Base-by-base conservation (phyloP, 805 yeast genomes). In the Allodekkera sacchari region DNA sequence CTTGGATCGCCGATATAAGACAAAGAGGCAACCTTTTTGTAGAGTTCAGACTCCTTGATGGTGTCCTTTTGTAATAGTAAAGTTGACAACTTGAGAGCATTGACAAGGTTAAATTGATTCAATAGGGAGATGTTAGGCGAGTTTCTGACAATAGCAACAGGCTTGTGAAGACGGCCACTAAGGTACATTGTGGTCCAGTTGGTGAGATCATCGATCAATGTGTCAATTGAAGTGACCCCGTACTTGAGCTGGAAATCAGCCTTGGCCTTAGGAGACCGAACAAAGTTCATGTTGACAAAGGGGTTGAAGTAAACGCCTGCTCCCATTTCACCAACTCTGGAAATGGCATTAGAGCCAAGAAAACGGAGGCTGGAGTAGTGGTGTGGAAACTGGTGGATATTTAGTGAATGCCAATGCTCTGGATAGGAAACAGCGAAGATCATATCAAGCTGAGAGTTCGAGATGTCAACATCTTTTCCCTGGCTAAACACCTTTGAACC, bases 281-380 rank as follows among this genome's bases (percentile, higher is more conserved):
- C 72, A 27, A 46, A 36, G 33, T 69, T 64, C 33, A 87, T 64
- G 27, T 70, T 65, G 6, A 83, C 85, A 54, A 71, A 92, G 4
- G 98, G 97, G 50, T 92, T 92, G 64, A 84, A 92, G 54, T 89
- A 92, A 3, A 89, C 81, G 6, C 96, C 96, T 0, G 95, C 92
- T 1, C 95, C 96, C 13, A 71, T 41, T 22, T 73, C 69, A 50
- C 80, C 87, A 12, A 81, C 68, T 36, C 53, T 57, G 3, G 77
- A 60, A 7, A 83, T 67, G 1, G 68, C 61, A 10, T 66, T 57
- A 1, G 83, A 59, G 0, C 94, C 94, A 17, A 81, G 63, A 33
- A 51, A 57, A 37, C 70, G 65, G 31, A 85, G 43, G 5, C 69
- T 61, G 6, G 96, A 87, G 50, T 92, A 92, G 55, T 92, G 97